Percentiles rank a stretch among this genome's conserved stretches.
phyloP scores from a whole-genome alignment of 2,329 filamentous ascomycete species.

The Chaetomiaceae sp. region DNA sequence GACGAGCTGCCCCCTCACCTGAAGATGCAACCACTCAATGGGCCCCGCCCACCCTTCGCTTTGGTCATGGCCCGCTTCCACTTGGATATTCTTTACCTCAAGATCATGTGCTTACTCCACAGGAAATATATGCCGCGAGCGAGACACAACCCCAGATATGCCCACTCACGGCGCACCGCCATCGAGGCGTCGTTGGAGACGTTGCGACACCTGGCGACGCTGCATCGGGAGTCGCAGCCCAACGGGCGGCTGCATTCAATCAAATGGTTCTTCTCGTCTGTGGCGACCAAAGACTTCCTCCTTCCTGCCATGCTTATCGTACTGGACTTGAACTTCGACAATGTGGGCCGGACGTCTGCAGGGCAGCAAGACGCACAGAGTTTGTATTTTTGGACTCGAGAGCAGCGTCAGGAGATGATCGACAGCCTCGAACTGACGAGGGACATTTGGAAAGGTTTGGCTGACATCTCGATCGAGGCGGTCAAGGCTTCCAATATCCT shows the following conservation, averaged over 20 bases:
- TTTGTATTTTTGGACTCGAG: conserved; percentile 52
- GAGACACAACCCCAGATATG: conserved; percentile 73
- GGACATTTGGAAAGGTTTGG: conserved; percentile 74
- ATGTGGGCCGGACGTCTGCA: conserved; percentile 42
- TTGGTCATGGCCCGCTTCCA: conserved; percentile 82
- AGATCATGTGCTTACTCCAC: conserved; percentile 84
- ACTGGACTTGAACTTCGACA: conserved; percentile 74
- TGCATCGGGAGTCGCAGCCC: conserved; percentile 70
- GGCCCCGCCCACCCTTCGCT: conserved; percentile 74
- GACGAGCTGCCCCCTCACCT: conserved; percentile 75
- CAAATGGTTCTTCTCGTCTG: conserved; percentile 73
- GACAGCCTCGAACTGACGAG: conserved; percentile 66
- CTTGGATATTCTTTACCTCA: conserved; percentile 80
- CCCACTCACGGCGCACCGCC: conserved; percentile 76
- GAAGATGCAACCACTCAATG: conserved; percentile 68
- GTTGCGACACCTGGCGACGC: conserved; percentile 68
- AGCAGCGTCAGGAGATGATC: conserved; percentile 71
- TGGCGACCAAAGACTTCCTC: conserved; percentile 80
- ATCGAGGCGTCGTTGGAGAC: conserved; percentile 84
- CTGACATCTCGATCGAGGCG: conserved; percentile 79
- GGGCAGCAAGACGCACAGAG: conserved; percentile 40
- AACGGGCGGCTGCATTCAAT: conserved; percentile 68
- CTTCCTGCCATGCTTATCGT: conserved; percentile 80
- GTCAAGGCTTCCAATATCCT: conserved; percentile 80
- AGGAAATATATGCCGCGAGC: conserved; percentile 79